Evolutionary conservation across 2,329 filamentous ascomycete species (phyloP).

Genomic region (Fusarium mundagurra): DNA sequence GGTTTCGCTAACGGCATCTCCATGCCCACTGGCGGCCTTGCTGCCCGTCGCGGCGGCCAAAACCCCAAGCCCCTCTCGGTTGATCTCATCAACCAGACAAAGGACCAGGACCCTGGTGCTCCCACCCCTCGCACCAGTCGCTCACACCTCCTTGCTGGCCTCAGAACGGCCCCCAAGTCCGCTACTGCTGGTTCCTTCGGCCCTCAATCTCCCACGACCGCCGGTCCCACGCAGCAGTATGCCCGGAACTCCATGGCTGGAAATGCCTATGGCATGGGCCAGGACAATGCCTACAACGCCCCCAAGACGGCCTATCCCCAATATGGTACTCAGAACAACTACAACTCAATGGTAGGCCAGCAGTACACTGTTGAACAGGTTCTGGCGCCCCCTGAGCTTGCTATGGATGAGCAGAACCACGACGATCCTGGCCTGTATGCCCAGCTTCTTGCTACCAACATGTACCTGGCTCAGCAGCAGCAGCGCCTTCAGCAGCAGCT

Average conservation of each 20-base stretch:
- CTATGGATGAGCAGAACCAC: conserved; percentile 74
- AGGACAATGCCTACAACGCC: conserved; percentile 57
- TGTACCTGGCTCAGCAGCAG: conserved; percentile 93
- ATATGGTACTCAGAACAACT: conserved; percentile 51
- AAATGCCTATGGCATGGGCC: conserved; percentile 57
- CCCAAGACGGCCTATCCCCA: conserved; percentile 69
- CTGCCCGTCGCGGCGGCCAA: conserved; percentile 83
- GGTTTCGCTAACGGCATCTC: conserved; percentile 78
- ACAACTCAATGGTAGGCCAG: conserved; percentile 50
- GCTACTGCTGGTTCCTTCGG: conserved; percentile 76
- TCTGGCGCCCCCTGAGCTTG: conserved; percentile 82
- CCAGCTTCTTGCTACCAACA: conserved; percentile 88
- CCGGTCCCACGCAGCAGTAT: conserved; percentile 53
- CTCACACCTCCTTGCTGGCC: conserved; percentile 90
- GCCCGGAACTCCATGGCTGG: conserved; percentile 56
- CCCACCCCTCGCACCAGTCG: conserved; percentile 93
- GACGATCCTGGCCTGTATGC: conserved; percentile 87
- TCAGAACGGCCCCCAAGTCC: conserved; percentile 93
- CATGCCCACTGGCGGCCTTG: conserved; percentile 82
- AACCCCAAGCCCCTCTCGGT: conserved; percentile 91
- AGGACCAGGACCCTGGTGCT: conserved; percentile 71
- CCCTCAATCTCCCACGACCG: conserved; percentile 67
- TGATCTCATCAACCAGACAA: conserved; percentile 75
- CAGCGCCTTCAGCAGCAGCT: conserved; percentile 95
- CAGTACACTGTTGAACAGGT: conserved; percentile 88